Conservation (phyloP, 2,329 filamentous ascomycete genomes). For the Pseudogymnoascus pannorum region DNA sequence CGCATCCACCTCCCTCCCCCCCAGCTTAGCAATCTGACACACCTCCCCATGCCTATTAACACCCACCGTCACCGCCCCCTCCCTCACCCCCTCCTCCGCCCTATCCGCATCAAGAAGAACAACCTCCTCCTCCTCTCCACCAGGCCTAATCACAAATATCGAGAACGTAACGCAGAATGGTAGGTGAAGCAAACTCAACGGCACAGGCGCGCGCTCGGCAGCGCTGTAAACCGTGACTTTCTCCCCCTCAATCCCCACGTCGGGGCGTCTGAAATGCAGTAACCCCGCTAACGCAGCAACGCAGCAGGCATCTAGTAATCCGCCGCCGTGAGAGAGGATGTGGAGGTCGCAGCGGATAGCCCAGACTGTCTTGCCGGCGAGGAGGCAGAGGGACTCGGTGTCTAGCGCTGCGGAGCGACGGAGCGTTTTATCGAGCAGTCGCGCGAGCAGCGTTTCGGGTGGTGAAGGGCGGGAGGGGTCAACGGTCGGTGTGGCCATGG, state of each 20-base stretch:
- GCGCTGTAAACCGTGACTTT: constrained; percentile 75
- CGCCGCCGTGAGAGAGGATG: constrained; percentile 84
- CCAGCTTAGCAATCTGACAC: constrained; percentile 85
- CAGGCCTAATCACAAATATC: no score
- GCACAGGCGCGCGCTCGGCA: constrained; percentile 82
- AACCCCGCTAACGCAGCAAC: constrained; percentile 81
- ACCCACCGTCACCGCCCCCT: constrained; percentile 70
- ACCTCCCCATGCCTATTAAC: constrained; percentile 86
- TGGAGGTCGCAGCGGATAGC: constrained; percentile 86
- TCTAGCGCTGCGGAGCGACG: constrained; percentile 88
- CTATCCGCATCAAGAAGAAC: constrained; percentile 65
- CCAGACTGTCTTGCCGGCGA: constrained; percentile 88
- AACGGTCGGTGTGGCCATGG: constrained; percentile 86
- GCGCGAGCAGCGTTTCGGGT: constrained; percentile 76
- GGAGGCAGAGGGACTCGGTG: constrained; percentile 89
- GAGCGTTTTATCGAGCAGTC: constrained; percentile 87
- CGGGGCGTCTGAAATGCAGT: constrained; percentile 84
- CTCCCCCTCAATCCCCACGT: constrained; percentile 80
- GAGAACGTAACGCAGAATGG: constrained; percentile 88
- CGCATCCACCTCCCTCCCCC: constrained; percentile 75
- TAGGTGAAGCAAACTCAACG: constrained; percentile 83
- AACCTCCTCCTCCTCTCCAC: constrained; percentile 63
- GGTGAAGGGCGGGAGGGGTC: constrained; percentile 79
- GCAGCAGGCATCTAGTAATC: constrained; percentile 78
- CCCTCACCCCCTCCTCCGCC: constrained; percentile 69